These are phyloP conservation scores for Salix exigua DNA, from an alignment of 345 rosid genomes.

Conservation along the genomic window DNA sequence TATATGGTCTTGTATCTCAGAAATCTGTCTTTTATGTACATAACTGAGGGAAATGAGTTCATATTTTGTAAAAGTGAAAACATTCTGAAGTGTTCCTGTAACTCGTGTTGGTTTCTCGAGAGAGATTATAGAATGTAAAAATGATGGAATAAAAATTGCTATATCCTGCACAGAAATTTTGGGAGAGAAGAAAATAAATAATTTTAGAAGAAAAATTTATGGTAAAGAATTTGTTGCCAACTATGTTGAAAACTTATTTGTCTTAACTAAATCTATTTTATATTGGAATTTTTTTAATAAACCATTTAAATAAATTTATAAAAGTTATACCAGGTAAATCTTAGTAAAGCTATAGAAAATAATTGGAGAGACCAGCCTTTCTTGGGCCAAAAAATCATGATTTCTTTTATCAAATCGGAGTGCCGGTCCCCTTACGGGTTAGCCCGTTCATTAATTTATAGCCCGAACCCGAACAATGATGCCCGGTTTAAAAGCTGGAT, in stretches of 20 bases:
- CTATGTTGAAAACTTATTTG: neutral
- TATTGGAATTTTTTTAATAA: too few species aligned
- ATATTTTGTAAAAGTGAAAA: neutral
- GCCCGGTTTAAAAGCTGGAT: neutral
- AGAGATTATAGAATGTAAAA: conserved; percentile 62
- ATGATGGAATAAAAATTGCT: conserved; percentile 51
- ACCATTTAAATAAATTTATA: too few species aligned
- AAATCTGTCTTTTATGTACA: neutral
- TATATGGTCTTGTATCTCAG: neutral
- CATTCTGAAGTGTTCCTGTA: conserved; percentile 18
- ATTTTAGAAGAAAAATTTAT: too few species aligned
- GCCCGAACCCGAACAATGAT: neutral
- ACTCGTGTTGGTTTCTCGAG: conserved; percentile 39
- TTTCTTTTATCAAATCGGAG: too few species aligned
- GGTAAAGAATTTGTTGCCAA: neutral
- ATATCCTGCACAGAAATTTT: neutral
- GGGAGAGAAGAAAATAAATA: too few species aligned
- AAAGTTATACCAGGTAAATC: too few species aligned
- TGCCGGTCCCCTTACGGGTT: neutral
- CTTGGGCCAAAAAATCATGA: too few species aligned
- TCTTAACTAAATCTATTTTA: too few species aligned
- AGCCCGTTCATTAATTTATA: neutral
- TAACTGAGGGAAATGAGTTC: neutral
- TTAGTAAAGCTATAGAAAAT: too few species aligned
- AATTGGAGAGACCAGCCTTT: too few species aligned